Evolutionary conservation across 225 moss, liverwort and hornwort species (phyloP).

Genomic region (Marchantia polymorpha): DNA sequence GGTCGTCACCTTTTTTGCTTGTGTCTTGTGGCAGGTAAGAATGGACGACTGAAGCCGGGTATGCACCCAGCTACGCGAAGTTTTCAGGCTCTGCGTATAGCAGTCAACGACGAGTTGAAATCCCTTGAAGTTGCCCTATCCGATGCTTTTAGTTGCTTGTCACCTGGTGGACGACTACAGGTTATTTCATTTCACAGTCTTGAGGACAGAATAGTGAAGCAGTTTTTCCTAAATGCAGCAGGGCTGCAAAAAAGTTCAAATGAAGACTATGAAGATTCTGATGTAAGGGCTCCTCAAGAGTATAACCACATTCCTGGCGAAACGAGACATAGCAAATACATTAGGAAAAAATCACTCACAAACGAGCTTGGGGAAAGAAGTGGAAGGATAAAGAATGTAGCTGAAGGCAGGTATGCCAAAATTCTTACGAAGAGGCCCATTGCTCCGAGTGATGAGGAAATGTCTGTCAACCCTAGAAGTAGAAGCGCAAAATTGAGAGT

Average conservation of each 20-base stretch:
- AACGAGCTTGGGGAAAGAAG: slow-evolving; percentile 18
- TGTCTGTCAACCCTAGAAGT: slow-evolving; percentile 65
- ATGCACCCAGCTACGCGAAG: slow-evolving; percentile 91
- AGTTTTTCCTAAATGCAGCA: slow-evolving; percentile 74
- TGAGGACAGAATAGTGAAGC: slow-evolving; percentile 94
- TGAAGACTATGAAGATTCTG: slow-evolving; percentile 16
- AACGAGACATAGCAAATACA: slow-evolving; percentile 74
- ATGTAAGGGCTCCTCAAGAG: slow-evolving; percentile 29
- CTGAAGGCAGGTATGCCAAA: slow-evolving; percentile 60
- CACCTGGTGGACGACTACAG: slow-evolving; percentile 72
- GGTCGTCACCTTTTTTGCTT: background rate
- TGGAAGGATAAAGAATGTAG: slow-evolving; percentile 48
- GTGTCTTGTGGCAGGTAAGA: slow-evolving; percentile 48
- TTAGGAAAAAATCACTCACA: slow-evolving; percentile 47
- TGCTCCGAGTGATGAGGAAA: slow-evolving; percentile 58
- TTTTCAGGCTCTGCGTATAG: slow-evolving; percentile 92
- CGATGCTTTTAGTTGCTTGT: slow-evolving; percentile 65
- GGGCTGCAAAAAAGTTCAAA: slow-evolving; percentile 52
- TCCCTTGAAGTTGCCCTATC: slow-evolving; percentile 59
- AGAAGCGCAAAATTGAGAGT: slow-evolving; percentile 95
- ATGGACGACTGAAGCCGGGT: slow-evolving; percentile 57
- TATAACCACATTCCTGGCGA: slow-evolving; percentile 79
- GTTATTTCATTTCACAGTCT: slow-evolving; percentile 95
- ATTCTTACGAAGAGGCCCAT: slow-evolving; percentile 83
- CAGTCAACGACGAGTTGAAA: slow-evolving; percentile 89